Evolutionary conservation across 148 eudicot genomes (phyloP), one percentile per base, ranked within the genome.

Genomic region (Amaranthus palmeri): DNA sequence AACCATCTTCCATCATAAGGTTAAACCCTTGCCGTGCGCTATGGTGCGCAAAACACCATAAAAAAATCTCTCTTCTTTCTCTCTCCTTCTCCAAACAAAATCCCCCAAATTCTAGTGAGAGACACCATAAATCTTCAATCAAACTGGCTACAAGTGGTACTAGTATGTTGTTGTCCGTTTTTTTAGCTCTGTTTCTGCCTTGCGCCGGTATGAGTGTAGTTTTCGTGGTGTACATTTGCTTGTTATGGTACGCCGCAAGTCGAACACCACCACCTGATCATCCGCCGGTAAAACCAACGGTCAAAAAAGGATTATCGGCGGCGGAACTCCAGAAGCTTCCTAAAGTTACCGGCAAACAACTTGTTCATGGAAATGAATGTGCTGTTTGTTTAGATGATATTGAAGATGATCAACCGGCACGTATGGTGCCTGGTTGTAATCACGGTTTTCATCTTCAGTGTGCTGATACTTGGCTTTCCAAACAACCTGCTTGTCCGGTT

Each of bases 381-480:
- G 91, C 96, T 15, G 88, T 95, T 43, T 95, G 98, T 42, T 72
- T 95, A 51, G 98, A 95, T 57, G 97, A 91, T 36, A 86, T 95
- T 18, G 89, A 79, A 72, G 54, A 40, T 0, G 90, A 89, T 36
- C 83, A 95, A 77, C 85, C 86, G 76, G 98, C 93, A 53, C 73
- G 98, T 56, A 47, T 89, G 83, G 80, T 95, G 15, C 98, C 98
- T 62, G 97, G 97, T 70, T 95, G 98, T 73, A 95, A 91, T 69
- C 98, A 95, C 69, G 98, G 98, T 65, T 95, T 95, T 53, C 98
- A 95, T 67, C 69, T 91, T 3, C 48, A 76, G n/a, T 95, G 98
- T 48, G 97, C 90, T 8, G 98, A 95, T 61, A 84, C 91, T 4
- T 95, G 98, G 98, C 85, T 95, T 0, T 65, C 90, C 3, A 84